Evolutionary conservation across 371 early-diverging fungal genomes (phyloP), one percentile per base, ranked within the genome.

Genomic region (Zancudomyces culisetae): DNA sequence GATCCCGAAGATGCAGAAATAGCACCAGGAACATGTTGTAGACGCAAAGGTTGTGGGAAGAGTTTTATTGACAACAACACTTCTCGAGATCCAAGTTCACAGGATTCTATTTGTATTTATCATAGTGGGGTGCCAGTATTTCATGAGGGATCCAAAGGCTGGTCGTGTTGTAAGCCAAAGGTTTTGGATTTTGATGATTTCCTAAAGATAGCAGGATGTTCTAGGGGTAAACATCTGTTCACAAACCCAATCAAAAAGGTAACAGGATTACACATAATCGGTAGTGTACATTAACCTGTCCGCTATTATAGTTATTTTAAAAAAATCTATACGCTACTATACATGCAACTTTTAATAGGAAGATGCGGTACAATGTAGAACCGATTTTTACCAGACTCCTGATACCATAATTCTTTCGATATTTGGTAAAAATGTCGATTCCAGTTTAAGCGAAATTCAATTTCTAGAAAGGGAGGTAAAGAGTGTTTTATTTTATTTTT

Each of bases 111-210:
- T 42, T 96, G 97, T 60, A 61, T 63, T 43, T 85, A 84, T 64
- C 97, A 96, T 62, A 74, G 86, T 10, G 97, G 97, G 12, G 60
- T 64, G 15, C 87, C 92, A 12, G 67, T 92, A 26, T 95, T 92
- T 71, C 92, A 91, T 62, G 92, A 91, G 62, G 90, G 90, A 3
- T 82, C 81, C 51, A 87, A 92, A 68, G 87, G 87, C n/a, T 89
- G 84, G 84, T 75, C 78, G 40, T 88, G 88, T 64, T 89, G 89
- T 62, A 68, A 78, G 47, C 76, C 84, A 29, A 75, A 85, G 56
- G 95, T 91, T 1, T 76, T 93, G 18, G 97, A 94, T 67, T 96
- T 94, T 75, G 97, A 96, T 39, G 94, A 93, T 61, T 94, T 96
- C 55, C 68, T 94, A 56, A 90, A 83, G 61, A 87, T 96, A 63